Conservation (phyloP, 2,329 filamentous ascomycete species). For the Aureobasidium sp. region DNA sequence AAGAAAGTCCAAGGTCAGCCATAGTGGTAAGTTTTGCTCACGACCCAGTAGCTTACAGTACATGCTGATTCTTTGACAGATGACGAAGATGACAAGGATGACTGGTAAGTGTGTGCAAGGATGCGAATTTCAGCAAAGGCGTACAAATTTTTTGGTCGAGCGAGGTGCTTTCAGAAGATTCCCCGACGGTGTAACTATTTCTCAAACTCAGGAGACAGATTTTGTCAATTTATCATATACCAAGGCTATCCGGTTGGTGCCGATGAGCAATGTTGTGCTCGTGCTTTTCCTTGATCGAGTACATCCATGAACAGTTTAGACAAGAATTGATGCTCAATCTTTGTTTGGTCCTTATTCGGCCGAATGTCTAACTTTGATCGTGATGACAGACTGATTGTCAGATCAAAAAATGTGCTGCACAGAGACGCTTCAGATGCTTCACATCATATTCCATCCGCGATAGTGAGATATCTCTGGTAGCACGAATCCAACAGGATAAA, state of each 20-base stretch:
- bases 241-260: background rate
- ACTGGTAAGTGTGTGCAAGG: conserved; percentile 48
- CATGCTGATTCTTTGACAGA: conserved; percentile 46
- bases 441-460: too few relatives aligned
- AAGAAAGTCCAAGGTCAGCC: conserved; percentile 88
- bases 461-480: too few relatives aligned
- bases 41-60: background rate
- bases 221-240: background rate
- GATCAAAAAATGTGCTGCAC: too few relatives aligned
- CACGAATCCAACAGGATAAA: too few relatives aligned
- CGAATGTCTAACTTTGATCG: too few relatives aligned
- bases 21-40: conserved; percentile 68
- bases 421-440: too few relatives aligned
- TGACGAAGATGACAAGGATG: conserved; percentile 69
- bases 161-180: conserved; percentile 1
- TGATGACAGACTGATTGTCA: too few relatives aligned
- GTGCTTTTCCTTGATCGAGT: too few relatives aligned
- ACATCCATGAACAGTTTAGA: too few relatives aligned
- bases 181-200: background rate
- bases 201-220: background rate
- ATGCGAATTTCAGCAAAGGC: background rate
- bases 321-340: too few relatives aligned
- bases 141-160: background rate
- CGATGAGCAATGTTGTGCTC: background rate
- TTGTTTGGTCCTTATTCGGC: too few relatives aligned